These are phyloP conservation scores for Aspergillus tubingensis DNA, from an alignment of 2,329 filamentous ascomycete genomes.

Conservation along the genomic window DNA sequence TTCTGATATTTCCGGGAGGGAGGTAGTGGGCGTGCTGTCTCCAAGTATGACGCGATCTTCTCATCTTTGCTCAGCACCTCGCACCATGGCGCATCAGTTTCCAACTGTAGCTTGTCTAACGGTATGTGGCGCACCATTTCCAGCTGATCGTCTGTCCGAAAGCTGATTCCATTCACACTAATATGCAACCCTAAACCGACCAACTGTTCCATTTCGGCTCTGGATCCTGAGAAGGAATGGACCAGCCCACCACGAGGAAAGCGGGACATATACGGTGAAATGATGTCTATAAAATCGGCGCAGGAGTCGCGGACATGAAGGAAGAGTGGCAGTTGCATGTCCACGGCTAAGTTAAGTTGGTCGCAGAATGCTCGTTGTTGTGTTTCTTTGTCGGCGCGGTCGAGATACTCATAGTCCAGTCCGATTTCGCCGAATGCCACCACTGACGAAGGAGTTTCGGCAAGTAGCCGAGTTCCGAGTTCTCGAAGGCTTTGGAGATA, in stretches of 20 bases:
- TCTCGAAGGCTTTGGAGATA: slow-evolving; percentile 23
- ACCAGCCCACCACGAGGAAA: slow-evolving; percentile 65
- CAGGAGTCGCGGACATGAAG: slow-evolving; percentile 45
- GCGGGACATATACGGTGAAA: slow-evolving; percentile 42
- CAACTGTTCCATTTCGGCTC: slow-evolving; percentile 42
- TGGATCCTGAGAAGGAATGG: slow-evolving; percentile 83
- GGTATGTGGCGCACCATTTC: slow-evolving; percentile 49
- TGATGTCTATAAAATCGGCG: slow-evolving; percentile 46
- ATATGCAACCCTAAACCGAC: slow-evolving; percentile 47
- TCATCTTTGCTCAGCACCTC: slow-evolving; percentile 44
- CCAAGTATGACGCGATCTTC: slow-evolving; percentile 45
- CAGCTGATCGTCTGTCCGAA: slow-evolving; percentile 41
- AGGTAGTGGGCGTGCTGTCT: slow-evolving; percentile 40
- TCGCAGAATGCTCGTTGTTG: slow-evolving; percentile 46
- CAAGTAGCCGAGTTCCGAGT: slow-evolving; percentile 25
- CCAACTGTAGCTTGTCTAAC: slow-evolving; percentile 46
- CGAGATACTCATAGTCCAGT: slow-evolving; percentile 53
- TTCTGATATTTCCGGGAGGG: slow-evolving; percentile 53
- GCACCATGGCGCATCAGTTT: slow-evolving; percentile 55
- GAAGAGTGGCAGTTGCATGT: slow-evolving; percentile 36
- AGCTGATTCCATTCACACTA: slow-evolving; percentile 55
- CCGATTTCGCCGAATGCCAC: slow-evolving; percentile 55
- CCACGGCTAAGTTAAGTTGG: slow-evolving; percentile 45
- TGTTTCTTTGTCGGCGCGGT: slow-evolving; percentile 45
- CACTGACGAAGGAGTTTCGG: slow-evolving; percentile 32